phyloP scores from a whole-genome alignment of 2,329 filamentous ascomycete genomes.

The Chrysoporthe deuterocubensis region DNA sequence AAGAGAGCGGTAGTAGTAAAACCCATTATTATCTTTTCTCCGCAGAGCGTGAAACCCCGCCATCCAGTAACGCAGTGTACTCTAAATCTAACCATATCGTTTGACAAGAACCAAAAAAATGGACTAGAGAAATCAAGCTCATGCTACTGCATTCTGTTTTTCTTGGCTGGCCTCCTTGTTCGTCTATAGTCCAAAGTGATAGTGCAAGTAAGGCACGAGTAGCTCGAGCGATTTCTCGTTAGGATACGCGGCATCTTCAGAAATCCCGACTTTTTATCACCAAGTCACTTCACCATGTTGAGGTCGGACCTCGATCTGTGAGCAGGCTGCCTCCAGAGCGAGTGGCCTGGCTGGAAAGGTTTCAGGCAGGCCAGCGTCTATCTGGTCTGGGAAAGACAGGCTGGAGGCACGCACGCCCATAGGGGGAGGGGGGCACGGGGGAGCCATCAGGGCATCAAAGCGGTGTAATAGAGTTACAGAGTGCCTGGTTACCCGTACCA shows the following conservation, averaged over 20 bases:
- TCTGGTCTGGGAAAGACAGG: background rate
- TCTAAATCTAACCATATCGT: no score
- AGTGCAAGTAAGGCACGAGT: background rate
- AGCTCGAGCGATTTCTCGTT: background rate
- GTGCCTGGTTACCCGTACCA: background rate
- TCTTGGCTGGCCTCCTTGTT: no score
- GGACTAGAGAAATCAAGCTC: no score
- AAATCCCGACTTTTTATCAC: background rate
- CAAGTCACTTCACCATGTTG: background rate
- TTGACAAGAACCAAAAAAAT: no score
- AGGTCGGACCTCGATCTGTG: background rate
- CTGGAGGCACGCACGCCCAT: background rate
- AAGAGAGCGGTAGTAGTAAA: no score
- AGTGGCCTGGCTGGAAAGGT: background rate
- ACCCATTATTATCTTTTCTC: background rate
- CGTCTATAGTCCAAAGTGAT: no score
- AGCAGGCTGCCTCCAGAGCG: background rate
- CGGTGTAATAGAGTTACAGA: background rate
- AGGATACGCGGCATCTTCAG: background rate
- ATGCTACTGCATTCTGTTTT: no score
- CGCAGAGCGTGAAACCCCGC: no score
- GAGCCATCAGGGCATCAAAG: background rate
- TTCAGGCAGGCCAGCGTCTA: background rate
- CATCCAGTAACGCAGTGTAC: no score
- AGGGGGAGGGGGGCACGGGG: background rate